These are phyloP conservation scores for Hebeloma cylindrosporum DNA, from an alignment of 768 basidiomycete genomes.

Conservation along the genomic window DNA sequence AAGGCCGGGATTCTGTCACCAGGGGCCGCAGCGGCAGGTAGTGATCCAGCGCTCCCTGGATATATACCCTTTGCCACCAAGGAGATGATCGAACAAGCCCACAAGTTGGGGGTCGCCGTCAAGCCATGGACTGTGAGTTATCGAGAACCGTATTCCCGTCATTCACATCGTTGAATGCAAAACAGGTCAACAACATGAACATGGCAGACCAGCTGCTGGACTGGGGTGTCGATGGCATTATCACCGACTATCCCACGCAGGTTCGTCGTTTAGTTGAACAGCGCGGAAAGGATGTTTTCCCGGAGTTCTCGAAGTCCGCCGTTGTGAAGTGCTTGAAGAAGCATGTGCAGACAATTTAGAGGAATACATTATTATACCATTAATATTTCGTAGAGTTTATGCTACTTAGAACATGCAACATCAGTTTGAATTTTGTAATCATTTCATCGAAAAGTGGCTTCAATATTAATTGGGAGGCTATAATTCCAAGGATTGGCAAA, in stretches of 20 bases:
- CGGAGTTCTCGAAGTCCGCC: constrained; percentile 55
- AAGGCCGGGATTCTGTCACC: constrained; percentile 68
- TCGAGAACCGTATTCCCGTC: neutral
- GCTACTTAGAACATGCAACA: too few species aligned
- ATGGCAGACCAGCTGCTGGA: constrained; percentile 59
- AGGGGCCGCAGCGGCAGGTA: constrained; percentile 40
- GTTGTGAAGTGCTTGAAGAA: constrained; percentile 62
- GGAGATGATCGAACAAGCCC: constrained; percentile 68
- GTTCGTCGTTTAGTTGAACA: constrained; percentile 59
- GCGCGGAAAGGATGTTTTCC: constrained; percentile 50
- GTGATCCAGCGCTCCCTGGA: constrained; percentile 44
- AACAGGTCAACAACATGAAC: constrained; percentile 61
- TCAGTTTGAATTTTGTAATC: too few species aligned
- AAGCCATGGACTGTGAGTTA: constrained; percentile 72
- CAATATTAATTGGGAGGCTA: too few species aligned
- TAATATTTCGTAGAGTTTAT: too few species aligned
- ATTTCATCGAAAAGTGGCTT: too few species aligned
- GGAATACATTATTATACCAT: neutral
- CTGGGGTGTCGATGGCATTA: constrained; percentile 72
- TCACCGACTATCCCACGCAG: constrained; percentile 69
- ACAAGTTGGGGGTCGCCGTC: constrained; percentile 59
- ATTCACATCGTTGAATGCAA: neutral
- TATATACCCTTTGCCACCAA: constrained; percentile 61
- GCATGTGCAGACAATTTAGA: constrained; percentile 40
- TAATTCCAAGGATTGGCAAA: too few species aligned